phyloP scores from a whole-genome alignment of 1,284 basidiomycete genomes.

The Melampsora americana region DNA sequence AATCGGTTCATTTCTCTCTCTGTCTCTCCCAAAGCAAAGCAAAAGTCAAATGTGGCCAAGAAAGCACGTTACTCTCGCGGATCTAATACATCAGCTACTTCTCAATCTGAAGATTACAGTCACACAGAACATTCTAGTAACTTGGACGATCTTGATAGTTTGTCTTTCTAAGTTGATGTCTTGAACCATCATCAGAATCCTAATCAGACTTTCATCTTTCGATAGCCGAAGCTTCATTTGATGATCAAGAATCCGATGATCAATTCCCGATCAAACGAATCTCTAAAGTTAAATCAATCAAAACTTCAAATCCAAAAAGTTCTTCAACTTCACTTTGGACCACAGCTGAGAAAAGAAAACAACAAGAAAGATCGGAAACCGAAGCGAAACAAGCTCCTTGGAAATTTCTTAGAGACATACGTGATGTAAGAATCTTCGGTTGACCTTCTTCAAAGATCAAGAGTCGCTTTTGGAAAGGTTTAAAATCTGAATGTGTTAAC shows the following conservation, averaged over 20 bases:
- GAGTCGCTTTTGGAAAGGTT: no score
- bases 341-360: constrained; percentile 18
- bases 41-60: constrained; percentile 15
- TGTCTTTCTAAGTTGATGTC: neutral
- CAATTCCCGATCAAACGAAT: constrained; percentile 6
- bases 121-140: constrained; percentile 8
- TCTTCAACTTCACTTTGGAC: constrained; percentile 6
- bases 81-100: constrained; percentile 30
- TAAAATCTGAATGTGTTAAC: no score
- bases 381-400: constrained; percentile 40
- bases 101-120: constrained; percentile 10
- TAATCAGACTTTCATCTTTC: neutral
- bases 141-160: constrained; percentile 23
- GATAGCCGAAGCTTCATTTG: neutral
- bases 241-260: constrained; percentile 20
- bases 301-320: neutral
- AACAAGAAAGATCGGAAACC: constrained; percentile 1
- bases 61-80: constrained; percentile 36
- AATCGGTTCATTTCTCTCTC: neutral
- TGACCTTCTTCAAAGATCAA: no score
- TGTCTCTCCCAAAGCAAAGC: neutral
- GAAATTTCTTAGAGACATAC: constrained; percentile 40
- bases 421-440: constrained; percentile 22
- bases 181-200: neutral
- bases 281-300: constrained; percentile 5